Percentiles rank a stretch among this genome's conserved stretches.
These are phyloP conservation scores for Pseudofabraea citricarpa DNA, from an alignment of 2,329 filamentous ascomycete species.

Conservation along the genomic window DNA sequence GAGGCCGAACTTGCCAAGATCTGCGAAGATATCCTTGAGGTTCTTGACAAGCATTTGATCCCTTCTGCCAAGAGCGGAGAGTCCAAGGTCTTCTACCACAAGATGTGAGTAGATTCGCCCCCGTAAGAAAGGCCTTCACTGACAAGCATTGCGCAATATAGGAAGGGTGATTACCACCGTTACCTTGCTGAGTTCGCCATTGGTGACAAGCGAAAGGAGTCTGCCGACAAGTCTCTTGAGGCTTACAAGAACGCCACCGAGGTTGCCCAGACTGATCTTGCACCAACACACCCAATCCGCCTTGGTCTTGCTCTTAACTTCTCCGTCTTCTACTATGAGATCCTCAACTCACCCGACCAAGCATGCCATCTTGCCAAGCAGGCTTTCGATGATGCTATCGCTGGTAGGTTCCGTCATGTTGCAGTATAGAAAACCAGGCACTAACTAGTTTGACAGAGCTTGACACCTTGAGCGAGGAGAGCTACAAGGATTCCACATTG, in stretches of 20 bases:
- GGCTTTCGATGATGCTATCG: constrained; percentile 97
- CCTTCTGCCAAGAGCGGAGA: constrained; percentile 94
- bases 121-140: constrained; percentile 10
- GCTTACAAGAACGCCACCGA: constrained; percentile 99
- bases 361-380: constrained; percentile 99
- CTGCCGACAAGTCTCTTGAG: constrained; percentile 83
- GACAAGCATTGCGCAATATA: constrained; percentile 33
- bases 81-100: constrained; percentile 99
- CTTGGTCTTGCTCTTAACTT: constrained; percentile 98
- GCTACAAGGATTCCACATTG: constrained; percentile 96
- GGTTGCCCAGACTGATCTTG: constrained; percentile 95
- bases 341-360: constrained; percentile 94
- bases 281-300: constrained; percentile 95
- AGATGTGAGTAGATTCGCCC: constrained; percentile 69
- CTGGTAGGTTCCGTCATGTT: constrained; percentile 45
- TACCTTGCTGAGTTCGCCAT: constrained; percentile 92
- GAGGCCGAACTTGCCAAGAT: constrained; percentile 96
- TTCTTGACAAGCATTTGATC: constrained; percentile 88
- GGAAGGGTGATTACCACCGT: constrained; percentile 97
- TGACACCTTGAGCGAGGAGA: constrained; percentile 95
- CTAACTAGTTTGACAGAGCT: constrained; percentile 51
- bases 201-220: constrained; percentile 86
- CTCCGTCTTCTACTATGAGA: constrained; percentile 99
- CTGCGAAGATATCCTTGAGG: constrained; percentile 95
- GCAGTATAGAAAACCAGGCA: neutral